phyloP scores from a whole-genome alignment of 768 basidiomycete genomes.

The Calvatia gigantea region DNA sequence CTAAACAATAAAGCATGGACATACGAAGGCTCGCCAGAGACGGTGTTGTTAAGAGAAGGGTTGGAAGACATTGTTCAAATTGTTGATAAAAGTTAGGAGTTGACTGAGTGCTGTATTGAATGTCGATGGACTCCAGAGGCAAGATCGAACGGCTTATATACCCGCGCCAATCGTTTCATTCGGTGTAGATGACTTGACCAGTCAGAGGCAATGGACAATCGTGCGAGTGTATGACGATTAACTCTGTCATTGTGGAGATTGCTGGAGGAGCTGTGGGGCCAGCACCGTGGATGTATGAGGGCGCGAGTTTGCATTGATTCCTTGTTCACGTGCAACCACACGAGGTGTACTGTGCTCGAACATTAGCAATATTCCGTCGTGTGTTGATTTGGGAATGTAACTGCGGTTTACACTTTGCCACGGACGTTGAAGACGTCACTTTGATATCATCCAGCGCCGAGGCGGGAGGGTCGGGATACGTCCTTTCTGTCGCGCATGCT shows the following conservation, averaged over 20 bases:
- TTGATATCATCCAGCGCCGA: neutral
- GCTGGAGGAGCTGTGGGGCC: neutral
- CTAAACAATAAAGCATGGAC: neutral
- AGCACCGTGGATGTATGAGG: neutral
- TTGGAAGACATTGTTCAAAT: slow-evolving; percentile 6
- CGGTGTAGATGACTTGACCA: neutral
- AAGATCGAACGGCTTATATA: neutral
- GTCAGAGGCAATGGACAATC: neutral
- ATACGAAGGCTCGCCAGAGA: slow-evolving; percentile 27
- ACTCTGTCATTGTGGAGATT: neutral
- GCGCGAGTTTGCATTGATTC: neutral
- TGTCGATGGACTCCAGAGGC: too few species aligned
- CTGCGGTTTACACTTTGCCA: neutral
- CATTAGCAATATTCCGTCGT: neutral
- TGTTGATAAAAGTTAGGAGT: neutral
- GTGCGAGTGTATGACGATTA: neutral
- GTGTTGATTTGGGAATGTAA: neutral
- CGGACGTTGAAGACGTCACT: neutral
- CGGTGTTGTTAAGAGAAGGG: slow-evolving; percentile 24
- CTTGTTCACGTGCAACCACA: too few species aligned
- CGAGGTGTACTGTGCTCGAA: too few species aligned
- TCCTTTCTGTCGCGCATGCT: too few species aligned
- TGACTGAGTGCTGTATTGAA: neutral
- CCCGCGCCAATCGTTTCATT: neutral
- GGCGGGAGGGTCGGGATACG: too few species aligned